Evolutionary conservation across 179 eudicot genomes (phyloP).

Genomic region (Spinacia oleracea): DNA sequence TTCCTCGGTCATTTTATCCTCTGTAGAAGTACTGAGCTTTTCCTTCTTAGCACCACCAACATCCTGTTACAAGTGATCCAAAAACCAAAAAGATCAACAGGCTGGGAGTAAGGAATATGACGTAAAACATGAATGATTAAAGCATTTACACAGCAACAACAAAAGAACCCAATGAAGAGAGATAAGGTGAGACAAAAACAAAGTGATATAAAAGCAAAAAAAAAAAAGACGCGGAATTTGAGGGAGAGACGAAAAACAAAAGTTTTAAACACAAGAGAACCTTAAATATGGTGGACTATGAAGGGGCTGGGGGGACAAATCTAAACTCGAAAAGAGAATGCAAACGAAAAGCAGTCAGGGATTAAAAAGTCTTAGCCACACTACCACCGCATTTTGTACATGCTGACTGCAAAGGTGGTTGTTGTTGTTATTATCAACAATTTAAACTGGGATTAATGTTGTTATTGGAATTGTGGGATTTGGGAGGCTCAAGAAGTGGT

Average conservation of each 20-base stretch:
- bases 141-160: background rate
- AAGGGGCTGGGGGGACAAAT: background rate
- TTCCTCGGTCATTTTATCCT: background rate
- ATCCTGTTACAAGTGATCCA: background rate
- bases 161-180: background rate
- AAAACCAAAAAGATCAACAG: background rate
- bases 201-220: background rate
- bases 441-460: too few species aligned
- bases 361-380: background rate
- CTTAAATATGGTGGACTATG: background rate
- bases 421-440: too few species aligned
- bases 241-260: background rate
- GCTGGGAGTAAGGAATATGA: background rate
- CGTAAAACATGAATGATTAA: background rate
- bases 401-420: background rate
- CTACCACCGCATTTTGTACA: background rate
- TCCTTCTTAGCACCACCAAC: background rate
- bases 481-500: too few species aligned
- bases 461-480: too few species aligned
- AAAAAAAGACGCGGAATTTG: background rate
- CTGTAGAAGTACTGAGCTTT: background rate
- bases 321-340: background rate
- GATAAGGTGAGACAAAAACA: background rate
- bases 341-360: background rate
- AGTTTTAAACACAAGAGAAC: background rate